Evolutionary conservation across 768 basidiomycete genomes (phyloP).

Genomic region (Hortiboletus flavorubellus): DNA sequence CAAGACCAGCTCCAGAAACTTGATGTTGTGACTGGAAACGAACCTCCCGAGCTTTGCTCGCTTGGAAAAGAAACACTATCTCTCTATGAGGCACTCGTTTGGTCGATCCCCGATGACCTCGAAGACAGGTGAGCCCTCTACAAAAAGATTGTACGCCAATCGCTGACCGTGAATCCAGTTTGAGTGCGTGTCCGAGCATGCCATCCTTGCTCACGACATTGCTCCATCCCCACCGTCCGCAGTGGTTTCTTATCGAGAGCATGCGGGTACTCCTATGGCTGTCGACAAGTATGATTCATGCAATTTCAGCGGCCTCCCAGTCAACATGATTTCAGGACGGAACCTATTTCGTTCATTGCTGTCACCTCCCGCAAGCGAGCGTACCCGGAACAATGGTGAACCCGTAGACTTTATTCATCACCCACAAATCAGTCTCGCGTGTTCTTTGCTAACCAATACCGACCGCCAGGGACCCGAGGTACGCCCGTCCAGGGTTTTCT

Average conservation of each 20-base stretch:
- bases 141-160: not conserved
- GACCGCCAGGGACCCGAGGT: conserved; percentile 42
- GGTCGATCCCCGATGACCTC: conserved; percentile 43
- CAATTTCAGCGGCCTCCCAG: not conserved
- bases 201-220: conserved; percentile 44
- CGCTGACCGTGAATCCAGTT: conserved; percentile 25
- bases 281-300: conserved; percentile 38
- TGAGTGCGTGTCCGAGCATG: conserved; percentile 38
- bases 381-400: conserved; percentile 16
- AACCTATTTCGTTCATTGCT: conserved; percentile 43
- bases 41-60: conserved; percentile 19
- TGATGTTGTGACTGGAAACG: conserved; percentile 25
- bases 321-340: conserved; percentile 37
- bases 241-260: conserved; percentile 46
- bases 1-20: conserved; percentile 37
- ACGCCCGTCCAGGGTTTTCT: not conserved
- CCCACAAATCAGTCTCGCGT: conserved; percentile 47
- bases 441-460: conserved; percentile 45
- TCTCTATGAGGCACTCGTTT: conserved; percentile 54
- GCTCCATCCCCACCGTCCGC: conserved; percentile 49
- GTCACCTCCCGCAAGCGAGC: conserved; percentile 30
- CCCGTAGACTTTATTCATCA: conserved; percentile 26
- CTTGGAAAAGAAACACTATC: conserved; percentile 43
- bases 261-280: conserved; percentile 52
- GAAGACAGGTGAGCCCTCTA: conserved; percentile 32